Conservation (phyloP, 2,329 filamentous ascomycete genomes). For the Endocalyx cinctus region DNA sequence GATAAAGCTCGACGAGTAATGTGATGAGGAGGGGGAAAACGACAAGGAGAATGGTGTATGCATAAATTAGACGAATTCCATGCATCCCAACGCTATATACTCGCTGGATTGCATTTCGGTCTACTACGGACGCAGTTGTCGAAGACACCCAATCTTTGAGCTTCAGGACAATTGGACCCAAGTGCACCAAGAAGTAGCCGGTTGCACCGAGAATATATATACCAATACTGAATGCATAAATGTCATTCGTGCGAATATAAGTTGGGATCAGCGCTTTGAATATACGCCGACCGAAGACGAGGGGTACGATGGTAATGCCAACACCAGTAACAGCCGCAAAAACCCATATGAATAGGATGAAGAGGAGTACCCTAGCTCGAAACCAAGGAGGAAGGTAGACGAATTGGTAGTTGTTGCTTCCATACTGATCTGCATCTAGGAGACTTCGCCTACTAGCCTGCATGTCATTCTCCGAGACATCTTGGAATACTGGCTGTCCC, state of each 20-base stretch:
- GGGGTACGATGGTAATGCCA: conserved; percentile 76
- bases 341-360: conserved; percentile 86
- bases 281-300: conserved; percentile 77
- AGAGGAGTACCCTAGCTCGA: conserved; percentile 70
- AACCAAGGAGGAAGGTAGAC: conserved; percentile 86
- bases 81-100: conserved; percentile 25
- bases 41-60: conserved; percentile 70
- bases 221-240: conserved; percentile 92
- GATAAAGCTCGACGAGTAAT: conserved; percentile 78
- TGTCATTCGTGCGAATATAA: conserved; percentile 78
- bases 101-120: conserved; percentile 26
- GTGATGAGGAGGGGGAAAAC: conserved; percentile 78
- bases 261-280: conserved; percentile 69
- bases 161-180: conserved; percentile 33
- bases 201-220: conserved; percentile 72
- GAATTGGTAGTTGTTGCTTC: conserved; percentile 59
- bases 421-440: conserved; percentile 44
- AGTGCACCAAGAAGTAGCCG: conserved; percentile 57
- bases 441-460: conserved; percentile 60
- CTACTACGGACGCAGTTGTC: conserved; percentile 20
- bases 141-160: conserved; percentile 26
- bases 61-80: conserved; percentile 58
- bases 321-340: conserved; percentile 89
- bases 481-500: conserved; percentile 73
- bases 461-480: conserved; percentile 64